A percentile compares a stretch with the other conserved stretches of the same genome.
Evolutionary conservation across 805 yeast genomes (phyloP).

Genomic region (Starmerella scarabaei): DNA sequence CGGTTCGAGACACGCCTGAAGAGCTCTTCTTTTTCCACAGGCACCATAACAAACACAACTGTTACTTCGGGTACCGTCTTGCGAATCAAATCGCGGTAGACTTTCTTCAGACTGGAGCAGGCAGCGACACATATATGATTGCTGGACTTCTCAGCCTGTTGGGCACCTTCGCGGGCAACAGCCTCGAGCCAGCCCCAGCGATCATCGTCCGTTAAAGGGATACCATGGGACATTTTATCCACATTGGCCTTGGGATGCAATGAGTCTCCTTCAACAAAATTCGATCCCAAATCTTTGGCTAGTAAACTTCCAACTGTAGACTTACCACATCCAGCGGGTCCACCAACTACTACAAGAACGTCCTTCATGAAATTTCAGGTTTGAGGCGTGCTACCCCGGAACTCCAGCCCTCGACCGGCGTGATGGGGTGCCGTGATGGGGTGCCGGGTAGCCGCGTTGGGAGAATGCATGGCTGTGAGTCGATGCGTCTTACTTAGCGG

Average conservation of each 20-base stretch:
- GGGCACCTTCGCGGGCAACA: constrained; percentile 34
- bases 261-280: constrained; percentile 75
- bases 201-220: constrained; percentile 78
- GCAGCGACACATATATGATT: constrained; percentile 41
- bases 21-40: constrained; percentile 50
- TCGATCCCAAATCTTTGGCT: constrained; percentile 34
- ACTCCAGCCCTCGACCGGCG: not conserved
- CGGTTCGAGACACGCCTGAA: constrained; percentile 49
- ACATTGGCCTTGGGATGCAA: constrained; percentile 63
- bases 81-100: constrained; percentile 54
- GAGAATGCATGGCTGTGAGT: no score
- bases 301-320: constrained; percentile 56
- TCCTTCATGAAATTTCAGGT: not conserved
- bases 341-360: constrained; percentile 48
- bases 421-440: no score
- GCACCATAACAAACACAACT: constrained; percentile 53
- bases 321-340: constrained; percentile 95
- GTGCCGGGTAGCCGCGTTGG: no score
- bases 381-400: not conserved
- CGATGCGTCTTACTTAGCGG: no score
- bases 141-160: constrained; percentile 24
- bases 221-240: constrained; percentile 68
- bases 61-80: constrained; percentile 20
- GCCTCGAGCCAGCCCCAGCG: constrained; percentile 76
- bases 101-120: constrained; percentile 72